Evolutionary conservation across 345 rosid species (phyloP).

Genomic region (Schrenkiella parvula): DNA sequence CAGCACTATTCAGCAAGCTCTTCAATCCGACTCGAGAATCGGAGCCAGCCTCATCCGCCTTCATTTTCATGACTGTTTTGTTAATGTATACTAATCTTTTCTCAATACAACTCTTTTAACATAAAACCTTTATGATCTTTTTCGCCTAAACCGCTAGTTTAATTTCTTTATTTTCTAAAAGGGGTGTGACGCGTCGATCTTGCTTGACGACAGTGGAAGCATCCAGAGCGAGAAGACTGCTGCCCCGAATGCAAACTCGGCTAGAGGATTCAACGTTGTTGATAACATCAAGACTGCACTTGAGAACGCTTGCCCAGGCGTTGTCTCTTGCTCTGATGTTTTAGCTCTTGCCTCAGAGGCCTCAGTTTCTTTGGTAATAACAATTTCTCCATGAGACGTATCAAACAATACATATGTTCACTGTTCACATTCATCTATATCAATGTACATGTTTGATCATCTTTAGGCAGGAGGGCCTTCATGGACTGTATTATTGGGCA

Average conservation of each 20-base stretch:
- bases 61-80: slow-evolving; percentile 88
- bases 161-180: slow-evolving; percentile 8
- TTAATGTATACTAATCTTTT: slow-evolving; percentile 37
- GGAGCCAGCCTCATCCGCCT: slow-evolving; percentile 78
- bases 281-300: slow-evolving; percentile 64
- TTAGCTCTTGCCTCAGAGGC: slow-evolving; percentile 65
- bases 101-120: not conserved
- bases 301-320: slow-evolving; percentile 60
- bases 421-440: not conserved
- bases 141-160: not conserved
- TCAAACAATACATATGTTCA: not conserved
- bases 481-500: slow-evolving; percentile 33
- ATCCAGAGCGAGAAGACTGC: slow-evolving; percentile 63
- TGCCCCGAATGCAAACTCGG: slow-evolving; percentile 45
- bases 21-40: slow-evolving; percentile 54
- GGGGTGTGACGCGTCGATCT: slow-evolving; percentile 74
- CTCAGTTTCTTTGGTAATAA: slow-evolving; percentile 55
- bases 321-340: slow-evolving; percentile 77
- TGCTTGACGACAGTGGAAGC: slow-evolving; percentile 48
- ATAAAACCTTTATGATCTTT: not conserved
- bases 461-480: slow-evolving; percentile 34
- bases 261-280: slow-evolving; percentile 61
- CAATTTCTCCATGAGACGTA: not conserved
- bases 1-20: slow-evolving; percentile 50
- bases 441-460: not conserved